These are phyloP conservation scores for Naegleria fowleri DNA, from an alignment of 208 protist genomes.

Conservation along the genomic window DNA sequence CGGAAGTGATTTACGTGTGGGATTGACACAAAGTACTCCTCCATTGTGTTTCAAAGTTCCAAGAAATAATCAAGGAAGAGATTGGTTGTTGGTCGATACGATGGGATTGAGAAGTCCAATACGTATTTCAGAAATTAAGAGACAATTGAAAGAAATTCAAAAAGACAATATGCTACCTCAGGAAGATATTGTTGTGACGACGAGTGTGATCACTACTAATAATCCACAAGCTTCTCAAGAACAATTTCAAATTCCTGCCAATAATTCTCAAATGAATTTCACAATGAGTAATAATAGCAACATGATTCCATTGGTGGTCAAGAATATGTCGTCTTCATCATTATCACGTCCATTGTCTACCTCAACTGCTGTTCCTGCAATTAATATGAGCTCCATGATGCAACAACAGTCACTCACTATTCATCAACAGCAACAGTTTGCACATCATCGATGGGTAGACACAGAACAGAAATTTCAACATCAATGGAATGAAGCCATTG, in stretches of 20 bases:
- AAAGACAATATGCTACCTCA: neutral
- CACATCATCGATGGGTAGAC: neutral
- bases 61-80: constrained; percentile 6
- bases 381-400: neutral
- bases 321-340: no score
- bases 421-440: neutral
- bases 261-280: neutral
- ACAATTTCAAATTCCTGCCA: neutral
- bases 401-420: no score
- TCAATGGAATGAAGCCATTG: neutral
- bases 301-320: no score
- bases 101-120: neutral
- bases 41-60: neutral
- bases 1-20: neutral
- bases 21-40: neutral
- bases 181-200: neutral
- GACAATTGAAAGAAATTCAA: neutral
- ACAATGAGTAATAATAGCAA: neutral
- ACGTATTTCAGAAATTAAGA: neutral
- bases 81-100: neutral
- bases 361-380: neutral
- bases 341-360: neutral
- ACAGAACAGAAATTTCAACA: neutral
- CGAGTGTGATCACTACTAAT: neutral
- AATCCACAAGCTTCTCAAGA: neutral